Evolutionary conservation across 805 yeast species (phyloP).

Genomic region (Barnettozyma vustinii): DNA sequence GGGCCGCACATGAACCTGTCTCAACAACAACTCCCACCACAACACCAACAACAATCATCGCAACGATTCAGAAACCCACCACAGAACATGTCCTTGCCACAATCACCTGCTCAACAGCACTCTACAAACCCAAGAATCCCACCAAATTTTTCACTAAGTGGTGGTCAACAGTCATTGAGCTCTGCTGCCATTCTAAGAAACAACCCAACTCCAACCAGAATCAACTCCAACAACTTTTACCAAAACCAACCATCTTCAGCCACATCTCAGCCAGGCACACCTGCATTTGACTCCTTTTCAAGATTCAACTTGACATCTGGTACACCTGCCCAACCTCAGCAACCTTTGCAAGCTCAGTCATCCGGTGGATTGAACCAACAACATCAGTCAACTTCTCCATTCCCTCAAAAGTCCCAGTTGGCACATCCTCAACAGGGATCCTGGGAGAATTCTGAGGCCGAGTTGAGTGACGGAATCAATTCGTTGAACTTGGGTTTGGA

Average conservation of each 20-base stretch:
- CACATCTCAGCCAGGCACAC: conserved; percentile 28
- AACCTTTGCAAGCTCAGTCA: conserved; percentile 8
- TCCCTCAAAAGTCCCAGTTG: conserved; percentile 3
- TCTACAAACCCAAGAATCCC: conserved; percentile 21
- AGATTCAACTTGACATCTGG: conserved; percentile 17
- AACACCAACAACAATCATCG: conserved; percentile 10
- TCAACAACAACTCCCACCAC: conserved; percentile 5
- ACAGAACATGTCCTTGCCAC: conserved; percentile 10
- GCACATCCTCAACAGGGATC: conserved; percentile 1
- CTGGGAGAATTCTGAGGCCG: conserved; percentile 15
- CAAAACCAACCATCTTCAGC: conserved; percentile 20
- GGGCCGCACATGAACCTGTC: neutral
- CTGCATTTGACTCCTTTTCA: conserved; percentile 25
- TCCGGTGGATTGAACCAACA: conserved; percentile 11
- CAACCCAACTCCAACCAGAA: conserved; percentile 27
- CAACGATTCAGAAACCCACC: conserved; percentile 13
- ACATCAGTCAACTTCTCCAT: conserved; percentile 8
- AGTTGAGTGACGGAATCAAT: conserved; percentile 22
- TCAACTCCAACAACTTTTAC: conserved; percentile 11
- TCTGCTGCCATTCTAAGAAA: conserved; percentile 27
- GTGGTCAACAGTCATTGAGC: conserved; percentile 16
- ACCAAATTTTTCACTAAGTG: conserved; percentile 20
- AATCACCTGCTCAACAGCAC: conserved; percentile 17
- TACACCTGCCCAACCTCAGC: conserved; percentile 7
- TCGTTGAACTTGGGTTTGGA: conserved; percentile 22